A percentile compares a stretch with the other conserved stretches of the same genome.
Evolutionary conservation across 768 basidiomycete genomes (phyloP).

Genomic region (Pleurotus ostreatus): DNA sequence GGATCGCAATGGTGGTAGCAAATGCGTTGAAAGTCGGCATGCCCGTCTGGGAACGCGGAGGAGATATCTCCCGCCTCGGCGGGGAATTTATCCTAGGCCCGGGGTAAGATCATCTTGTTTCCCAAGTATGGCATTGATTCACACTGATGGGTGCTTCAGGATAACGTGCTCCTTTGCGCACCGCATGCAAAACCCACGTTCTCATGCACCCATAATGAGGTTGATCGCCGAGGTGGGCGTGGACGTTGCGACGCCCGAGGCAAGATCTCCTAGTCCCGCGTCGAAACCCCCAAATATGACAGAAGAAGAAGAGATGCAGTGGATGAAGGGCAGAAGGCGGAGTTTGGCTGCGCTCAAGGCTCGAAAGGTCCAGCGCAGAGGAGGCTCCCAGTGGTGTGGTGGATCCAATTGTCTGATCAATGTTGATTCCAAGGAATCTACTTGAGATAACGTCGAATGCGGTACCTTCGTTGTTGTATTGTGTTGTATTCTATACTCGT

Average conservation of each 20-base stretch:
- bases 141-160: conserved; percentile 2
- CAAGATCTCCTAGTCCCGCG: background rate
- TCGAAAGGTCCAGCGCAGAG: conserved; percentile 3
- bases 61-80: conserved; percentile 59
- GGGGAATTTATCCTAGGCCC: conserved; percentile 73
- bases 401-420: background rate
- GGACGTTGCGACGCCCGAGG: conserved; percentile 2
- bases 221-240: conserved; percentile 5
- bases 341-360: conserved; percentile 1
- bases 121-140: background rate
- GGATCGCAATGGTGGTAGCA: conserved; percentile 52
- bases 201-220: conserved; percentile 3
- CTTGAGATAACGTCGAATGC: background rate
- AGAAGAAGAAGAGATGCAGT: conserved; percentile 1
- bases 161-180: conserved; percentile 14
- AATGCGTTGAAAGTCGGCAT: conserved; percentile 54
- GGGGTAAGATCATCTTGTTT: conserved; percentile 30
- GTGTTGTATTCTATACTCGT: background rate
- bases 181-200: conserved; percentile 7
- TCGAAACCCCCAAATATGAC: conserved; percentile 3
- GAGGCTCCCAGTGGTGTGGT: conserved; percentile 5
- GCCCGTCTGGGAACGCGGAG: conserved; percentile 54
- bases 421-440: background rate
- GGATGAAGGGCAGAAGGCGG: conserved; percentile 1
- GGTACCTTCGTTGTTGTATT: background rate